Evolutionary conservation across 805 yeast genomes (phyloP).

Genomic region (Cyberlindnera japonica): DNA sequence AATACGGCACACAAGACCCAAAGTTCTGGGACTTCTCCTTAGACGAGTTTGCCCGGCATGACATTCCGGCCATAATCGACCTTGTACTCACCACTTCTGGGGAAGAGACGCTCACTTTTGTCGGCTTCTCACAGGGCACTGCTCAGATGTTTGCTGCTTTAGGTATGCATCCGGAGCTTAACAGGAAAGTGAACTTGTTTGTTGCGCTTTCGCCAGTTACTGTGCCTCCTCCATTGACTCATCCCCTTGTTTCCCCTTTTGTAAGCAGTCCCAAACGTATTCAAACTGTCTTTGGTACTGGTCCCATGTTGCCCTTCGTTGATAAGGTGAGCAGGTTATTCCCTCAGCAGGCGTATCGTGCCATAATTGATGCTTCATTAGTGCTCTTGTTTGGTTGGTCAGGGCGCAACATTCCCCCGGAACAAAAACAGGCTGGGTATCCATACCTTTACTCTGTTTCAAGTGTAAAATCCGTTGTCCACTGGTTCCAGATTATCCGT

Average conservation of each 20-base stretch:
- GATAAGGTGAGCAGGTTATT: conserved; percentile 73
- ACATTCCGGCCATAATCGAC: conserved; percentile 80
- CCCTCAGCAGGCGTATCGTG: conserved; percentile 67
- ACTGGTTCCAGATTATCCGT: conserved; percentile 80
- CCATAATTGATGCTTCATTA: conserved; percentile 62
- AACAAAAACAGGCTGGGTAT: conserved; percentile 70
- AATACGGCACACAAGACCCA: conserved; percentile 26
- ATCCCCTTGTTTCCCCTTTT: conserved; percentile 69
- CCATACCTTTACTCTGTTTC: conserved; percentile 79
- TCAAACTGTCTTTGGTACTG: conserved; percentile 67
- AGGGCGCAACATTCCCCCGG: conserved; percentile 56
- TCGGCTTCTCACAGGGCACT: conserved; percentile 93
- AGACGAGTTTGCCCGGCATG: conserved; percentile 89
- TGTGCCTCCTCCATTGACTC: conserved; percentile 82
- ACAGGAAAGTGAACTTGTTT: conserved; percentile 50
- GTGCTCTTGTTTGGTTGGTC: conserved; percentile 66
- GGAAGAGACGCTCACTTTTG: conserved; percentile 48
- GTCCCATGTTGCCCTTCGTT: conserved; percentile 67
- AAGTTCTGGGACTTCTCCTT: conserved; percentile 87
- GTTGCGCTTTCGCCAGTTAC: conserved; percentile 93
- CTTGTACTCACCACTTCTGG: conserved; percentile 57
- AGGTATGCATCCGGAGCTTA: conserved; percentile 60
- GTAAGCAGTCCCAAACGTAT: conserved; percentile 72
- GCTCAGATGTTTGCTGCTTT: conserved; percentile 89
- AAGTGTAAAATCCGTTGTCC: conserved; percentile 76